Evolutionary conservation across 371 early-diverging fungal species (phyloP).

Genomic region (Haplosporangium sp.): DNA sequence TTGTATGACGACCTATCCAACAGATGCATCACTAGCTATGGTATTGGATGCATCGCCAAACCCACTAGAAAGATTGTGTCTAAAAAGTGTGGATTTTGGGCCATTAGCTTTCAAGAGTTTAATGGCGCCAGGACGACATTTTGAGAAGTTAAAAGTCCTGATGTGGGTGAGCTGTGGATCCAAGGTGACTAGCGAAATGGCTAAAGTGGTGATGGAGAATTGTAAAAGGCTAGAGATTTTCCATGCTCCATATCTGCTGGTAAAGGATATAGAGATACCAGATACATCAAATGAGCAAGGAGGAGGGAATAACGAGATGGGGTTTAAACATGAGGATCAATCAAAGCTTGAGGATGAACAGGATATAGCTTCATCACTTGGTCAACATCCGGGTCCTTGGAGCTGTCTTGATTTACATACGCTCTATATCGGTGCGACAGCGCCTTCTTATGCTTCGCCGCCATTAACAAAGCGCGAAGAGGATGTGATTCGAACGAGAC

Average conservation of each 20-base stretch:
- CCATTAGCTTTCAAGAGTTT: constrained; percentile 22
- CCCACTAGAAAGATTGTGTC: constrained; percentile 9
- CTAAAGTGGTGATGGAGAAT: constrained; percentile 14
- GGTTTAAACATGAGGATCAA: background rate
- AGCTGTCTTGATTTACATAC: constrained; percentile 9
- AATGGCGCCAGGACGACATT: constrained; percentile 7
- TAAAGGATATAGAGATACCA: constrained; percentile 9
- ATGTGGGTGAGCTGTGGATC: constrained; percentile 12
- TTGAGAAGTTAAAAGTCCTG: constrained; percentile 11
- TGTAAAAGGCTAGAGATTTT: constrained; percentile 16
- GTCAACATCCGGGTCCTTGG: constrained; percentile 6
- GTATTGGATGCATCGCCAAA: constrained; percentile 14
- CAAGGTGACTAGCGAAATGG: constrained; percentile 29
- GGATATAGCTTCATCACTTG: background rate
- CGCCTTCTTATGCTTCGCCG: constrained; percentile 7
- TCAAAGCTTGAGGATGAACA: background rate
- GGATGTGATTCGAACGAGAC: background rate
- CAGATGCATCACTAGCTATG: constrained; percentile 15
- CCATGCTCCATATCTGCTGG: constrained; percentile 20
- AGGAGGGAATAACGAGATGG: background rate
- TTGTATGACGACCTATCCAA: constrained; percentile 10
- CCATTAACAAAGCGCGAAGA: constrained; percentile 12
- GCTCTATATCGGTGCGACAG: constrained; percentile 13
- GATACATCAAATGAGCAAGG: background rate
- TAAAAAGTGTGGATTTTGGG: constrained; percentile 27